Percentiles rank a stretch among this genome's conserved stretches.
phyloP scores from a whole-genome alignment of 1,139 yeast species.

The Suhomyces wounanorum region DNA sequence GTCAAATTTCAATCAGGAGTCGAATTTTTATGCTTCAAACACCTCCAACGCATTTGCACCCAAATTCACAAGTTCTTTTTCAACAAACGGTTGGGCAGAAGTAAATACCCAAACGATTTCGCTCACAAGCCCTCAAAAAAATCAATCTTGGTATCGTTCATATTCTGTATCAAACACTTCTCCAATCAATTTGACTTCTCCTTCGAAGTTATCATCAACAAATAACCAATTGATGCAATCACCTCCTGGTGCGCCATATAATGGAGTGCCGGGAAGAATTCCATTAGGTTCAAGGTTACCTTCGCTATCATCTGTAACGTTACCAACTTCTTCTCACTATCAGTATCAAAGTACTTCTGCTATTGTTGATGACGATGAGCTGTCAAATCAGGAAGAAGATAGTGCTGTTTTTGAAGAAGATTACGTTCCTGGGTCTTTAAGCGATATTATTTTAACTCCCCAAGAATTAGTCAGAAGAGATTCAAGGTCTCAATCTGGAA shows the following conservation, averaged over 20 bases:
- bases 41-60: conserved; percentile 2
- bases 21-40: not conserved
- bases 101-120: not conserved
- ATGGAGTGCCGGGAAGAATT: conserved; percentile 5
- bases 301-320: conserved; percentile 5
- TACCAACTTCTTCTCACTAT: conserved; percentile 14
- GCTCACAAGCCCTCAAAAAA: not conserved
- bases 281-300: conserved; percentile 9
- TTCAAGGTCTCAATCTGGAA: conserved; percentile 57
- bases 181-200: conserved; percentile 6
- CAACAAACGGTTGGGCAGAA: not conserved
- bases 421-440: conserved; percentile 73
- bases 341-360: conserved; percentile 18
- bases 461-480: conserved; percentile 70
- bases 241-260: conserved; percentile 6
- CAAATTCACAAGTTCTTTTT: conserved; percentile 1
- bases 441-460: conserved; percentile 72
- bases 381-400: conserved; percentile 16
- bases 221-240: conserved; percentile 9
- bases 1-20: not conserved
- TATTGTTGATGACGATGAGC: conserved; percentile 21
- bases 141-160: conserved; percentile 3
- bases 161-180: not conserved
- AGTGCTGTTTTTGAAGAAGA: conserved; percentile 58
- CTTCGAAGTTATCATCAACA: not conserved